Evolutionary conservation across 23 red algal species (phyloP).

Genomic region (Gracilaria gracilis): DNA sequence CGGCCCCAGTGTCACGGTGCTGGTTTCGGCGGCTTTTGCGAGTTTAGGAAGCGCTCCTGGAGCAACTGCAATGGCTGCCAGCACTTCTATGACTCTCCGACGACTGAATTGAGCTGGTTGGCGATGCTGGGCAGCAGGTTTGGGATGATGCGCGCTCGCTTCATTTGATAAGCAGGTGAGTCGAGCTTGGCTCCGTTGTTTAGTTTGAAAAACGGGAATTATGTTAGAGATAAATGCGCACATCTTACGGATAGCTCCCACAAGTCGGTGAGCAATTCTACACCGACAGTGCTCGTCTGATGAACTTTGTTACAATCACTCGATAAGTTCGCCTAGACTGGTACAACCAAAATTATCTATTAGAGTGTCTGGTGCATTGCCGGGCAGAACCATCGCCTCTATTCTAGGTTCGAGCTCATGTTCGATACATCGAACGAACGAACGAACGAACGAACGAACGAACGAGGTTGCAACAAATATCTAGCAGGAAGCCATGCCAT

Average conservation of each 20-base stretch:
- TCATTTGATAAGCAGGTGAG: not conserved
- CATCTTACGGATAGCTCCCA: not conserved
- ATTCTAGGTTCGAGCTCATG: no score
- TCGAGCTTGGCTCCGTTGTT: not conserved
- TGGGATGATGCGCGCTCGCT: not conserved
- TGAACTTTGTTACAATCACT: no score
- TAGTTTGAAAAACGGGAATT: not conserved
- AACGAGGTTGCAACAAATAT: no score
- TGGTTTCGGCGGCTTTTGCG: not conserved
- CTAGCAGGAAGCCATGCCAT: no score
- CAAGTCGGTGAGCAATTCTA: no score
- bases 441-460: no score
- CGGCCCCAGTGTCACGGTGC: not conserved
- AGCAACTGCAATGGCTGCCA: not conserved
- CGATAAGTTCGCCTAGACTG: no score
- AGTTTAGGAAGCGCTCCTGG: not conserved
- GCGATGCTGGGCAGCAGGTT: not conserved
- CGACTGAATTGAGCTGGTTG: not conserved
- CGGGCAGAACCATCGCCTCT: no score
- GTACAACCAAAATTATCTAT: no score
- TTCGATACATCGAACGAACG: no score
- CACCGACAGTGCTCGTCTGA: no score
- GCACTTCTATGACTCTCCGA: not conserved
- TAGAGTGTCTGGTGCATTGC: no score
- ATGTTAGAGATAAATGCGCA: not conserved